These are phyloP conservation scores for Lyophyllum decastes DNA, from an alignment of 768 basidiomycete species.

Conservation along the genomic window DNA sequence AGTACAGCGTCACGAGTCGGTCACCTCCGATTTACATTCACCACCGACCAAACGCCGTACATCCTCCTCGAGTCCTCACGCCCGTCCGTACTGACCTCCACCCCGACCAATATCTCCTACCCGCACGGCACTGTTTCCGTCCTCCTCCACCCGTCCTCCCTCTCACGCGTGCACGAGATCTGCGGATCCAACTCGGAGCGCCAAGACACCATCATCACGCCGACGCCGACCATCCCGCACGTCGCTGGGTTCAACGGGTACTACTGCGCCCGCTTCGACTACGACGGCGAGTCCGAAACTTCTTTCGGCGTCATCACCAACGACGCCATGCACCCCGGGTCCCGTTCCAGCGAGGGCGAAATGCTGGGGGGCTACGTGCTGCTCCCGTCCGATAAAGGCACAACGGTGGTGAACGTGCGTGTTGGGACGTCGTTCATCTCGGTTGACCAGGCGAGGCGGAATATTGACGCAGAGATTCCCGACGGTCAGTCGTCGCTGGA, in stretches of 20 bases:
- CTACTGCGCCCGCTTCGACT: slow-evolving; percentile 62
- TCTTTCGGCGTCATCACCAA: slow-evolving; percentile 54
- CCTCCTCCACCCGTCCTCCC: background rate
- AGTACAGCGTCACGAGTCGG: slow-evolving; percentile 70
- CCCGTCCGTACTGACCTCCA: slow-evolving; percentile 58
- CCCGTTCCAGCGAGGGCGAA: slow-evolving; percentile 37
- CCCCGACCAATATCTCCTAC: slow-evolving; percentile 46
- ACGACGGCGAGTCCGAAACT: slow-evolving; percentile 17
- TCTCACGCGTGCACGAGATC: slow-evolving; percentile 46
- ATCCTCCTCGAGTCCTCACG: slow-evolving; percentile 70
- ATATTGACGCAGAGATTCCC: slow-evolving; percentile 49
- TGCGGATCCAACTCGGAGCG: slow-evolving; percentile 67
- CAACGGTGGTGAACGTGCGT: slow-evolving; percentile 59
- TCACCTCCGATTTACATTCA: slow-evolving; percentile 72
- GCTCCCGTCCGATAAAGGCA: slow-evolving; percentile 34
- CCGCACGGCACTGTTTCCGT: slow-evolving; percentile 55
- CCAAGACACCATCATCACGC: slow-evolving; percentile 71
- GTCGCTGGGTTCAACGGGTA: slow-evolving; percentile 50
- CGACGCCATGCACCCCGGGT: slow-evolving; percentile 32
- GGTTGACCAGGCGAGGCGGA: slow-evolving; percentile 58
- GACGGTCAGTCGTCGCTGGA: slow-evolving; percentile 44
- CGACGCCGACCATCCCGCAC: slow-evolving; percentile 40
- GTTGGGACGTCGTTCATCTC: slow-evolving; percentile 81
- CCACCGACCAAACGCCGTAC: slow-evolving; percentile 42
- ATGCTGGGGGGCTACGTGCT: slow-evolving; percentile 52